phyloP scores from a whole-genome alignment of 2,329 filamentous ascomycete species.

The Curvularia spicifera region DNA sequence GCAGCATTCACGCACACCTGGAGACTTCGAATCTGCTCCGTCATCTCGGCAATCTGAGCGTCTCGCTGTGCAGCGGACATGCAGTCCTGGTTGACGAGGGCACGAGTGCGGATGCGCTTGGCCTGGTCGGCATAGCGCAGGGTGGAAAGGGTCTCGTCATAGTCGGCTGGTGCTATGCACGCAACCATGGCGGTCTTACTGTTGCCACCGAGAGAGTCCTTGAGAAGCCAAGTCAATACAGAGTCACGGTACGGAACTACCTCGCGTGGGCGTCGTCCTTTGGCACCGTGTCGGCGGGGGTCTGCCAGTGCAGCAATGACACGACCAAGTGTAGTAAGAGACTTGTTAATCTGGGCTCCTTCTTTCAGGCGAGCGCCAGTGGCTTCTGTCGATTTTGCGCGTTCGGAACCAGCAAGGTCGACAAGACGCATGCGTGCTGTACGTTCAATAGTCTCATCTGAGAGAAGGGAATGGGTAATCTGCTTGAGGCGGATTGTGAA shows the following conservation, averaged over 20 bases:
- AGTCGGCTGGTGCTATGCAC: slow-evolving; percentile 92
- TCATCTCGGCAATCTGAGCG: slow-evolving; percentile 92
- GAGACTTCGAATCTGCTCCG: slow-evolving; percentile 86
- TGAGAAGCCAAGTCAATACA: slow-evolving; percentile 82
- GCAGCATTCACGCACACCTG: slow-evolving; percentile 73
- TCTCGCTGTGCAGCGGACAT: slow-evolving; percentile 92
- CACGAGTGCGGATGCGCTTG: slow-evolving; percentile 93
- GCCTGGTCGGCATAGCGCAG: slow-evolving; percentile 97
- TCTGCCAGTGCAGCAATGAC: slow-evolving; percentile 91
- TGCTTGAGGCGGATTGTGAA: slow-evolving; percentile 98
- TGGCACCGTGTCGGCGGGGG: slow-evolving; percentile 60
- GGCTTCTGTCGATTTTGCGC: slow-evolving; percentile 93
- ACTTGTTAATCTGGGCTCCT: slow-evolving; percentile 99
- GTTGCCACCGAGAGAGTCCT: slow-evolving; percentile 95
- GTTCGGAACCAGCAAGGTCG: slow-evolving; percentile 91
- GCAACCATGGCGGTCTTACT: slow-evolving; percentile 99
- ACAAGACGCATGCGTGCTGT: slow-evolving; percentile 93
- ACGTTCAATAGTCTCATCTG: slow-evolving; percentile 96
- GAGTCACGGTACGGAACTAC: slow-evolving; percentile 94
- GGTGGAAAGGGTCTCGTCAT: slow-evolving; percentile 95
- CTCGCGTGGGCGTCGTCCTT: slow-evolving; percentile 58
- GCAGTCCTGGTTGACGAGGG: slow-evolving; percentile 93
- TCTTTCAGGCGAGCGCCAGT: slow-evolving; percentile 90
- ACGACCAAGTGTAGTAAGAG: slow-evolving; percentile 89
- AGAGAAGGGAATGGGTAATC: slow-evolving; percentile 95